Percentiles rank a stretch among this genome's conserved stretches.
Evolutionary conservation across 257 asterid species (phyloP).

Genomic region (Primulina eburnea): DNA sequence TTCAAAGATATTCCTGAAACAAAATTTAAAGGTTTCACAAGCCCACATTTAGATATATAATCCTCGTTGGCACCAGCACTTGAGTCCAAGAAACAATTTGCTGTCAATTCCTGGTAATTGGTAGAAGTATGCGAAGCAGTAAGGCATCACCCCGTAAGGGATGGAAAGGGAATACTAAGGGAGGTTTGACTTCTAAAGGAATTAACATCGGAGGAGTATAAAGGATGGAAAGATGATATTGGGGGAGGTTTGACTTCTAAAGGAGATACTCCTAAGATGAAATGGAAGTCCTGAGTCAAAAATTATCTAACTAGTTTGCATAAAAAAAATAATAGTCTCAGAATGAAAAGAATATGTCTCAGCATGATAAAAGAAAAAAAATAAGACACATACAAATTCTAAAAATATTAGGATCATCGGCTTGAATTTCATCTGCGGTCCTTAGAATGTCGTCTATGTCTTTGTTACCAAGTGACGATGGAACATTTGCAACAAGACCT

Average conservation of each 20-base stretch:
- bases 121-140: no score
- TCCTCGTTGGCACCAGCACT: no score
- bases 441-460: conserved; percentile 89
- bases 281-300: conserved; percentile 1
- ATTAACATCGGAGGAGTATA: neutral
- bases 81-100: no score
- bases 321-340: conserved; percentile 9
- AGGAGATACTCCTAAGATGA: neutral
- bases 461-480: conserved; percentile 85
- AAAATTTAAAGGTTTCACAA: no score
- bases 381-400: conserved; percentile 60
- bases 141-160: no score
- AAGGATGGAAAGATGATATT: neutral
- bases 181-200: no score
- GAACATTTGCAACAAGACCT: conserved; percentile 89
- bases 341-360: neutral
- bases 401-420: conserved; percentile 75
- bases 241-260: no score
- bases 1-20: no score
- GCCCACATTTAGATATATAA: no score
- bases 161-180: neutral
- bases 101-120: no score
- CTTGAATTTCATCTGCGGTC: conserved; percentile 97
- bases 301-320: conserved; percentile 8
- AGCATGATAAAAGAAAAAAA: conserved; percentile 7